These are phyloP conservation scores for Penicillium janthinellum DNA, from an alignment of 2,329 filamentous ascomycete species.

Conservation along the genomic window DNA sequence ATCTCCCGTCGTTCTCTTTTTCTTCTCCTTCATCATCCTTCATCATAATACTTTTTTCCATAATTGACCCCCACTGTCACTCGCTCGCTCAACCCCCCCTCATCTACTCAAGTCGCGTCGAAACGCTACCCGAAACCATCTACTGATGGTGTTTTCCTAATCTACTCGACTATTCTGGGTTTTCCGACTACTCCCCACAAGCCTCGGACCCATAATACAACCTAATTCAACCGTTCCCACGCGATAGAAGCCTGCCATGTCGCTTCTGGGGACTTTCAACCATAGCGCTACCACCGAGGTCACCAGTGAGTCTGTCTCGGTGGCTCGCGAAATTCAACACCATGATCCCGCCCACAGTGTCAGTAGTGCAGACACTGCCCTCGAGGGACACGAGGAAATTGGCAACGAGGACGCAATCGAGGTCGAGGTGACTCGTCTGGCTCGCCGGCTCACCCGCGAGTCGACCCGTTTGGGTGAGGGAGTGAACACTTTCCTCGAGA, in stretches of 20 bases:
- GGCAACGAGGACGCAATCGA: conserved; percentile 31
- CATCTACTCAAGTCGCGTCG: neutral
- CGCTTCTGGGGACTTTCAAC: conserved; percentile 38
- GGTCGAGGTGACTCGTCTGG: conserved; percentile 37
- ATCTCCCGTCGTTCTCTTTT: conserved; percentile 2
- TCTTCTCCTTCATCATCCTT: neutral
- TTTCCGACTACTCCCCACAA: neutral
- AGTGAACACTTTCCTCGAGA: conserved; percentile 41
- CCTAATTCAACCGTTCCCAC: neutral
- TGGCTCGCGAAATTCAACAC: conserved; percentile 17
- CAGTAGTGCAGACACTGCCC: conserved; percentile 33
- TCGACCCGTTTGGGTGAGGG: conserved; percentile 34
- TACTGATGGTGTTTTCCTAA: conserved; percentile 4
- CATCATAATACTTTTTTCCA: neutral
- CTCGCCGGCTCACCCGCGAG: conserved; percentile 38
- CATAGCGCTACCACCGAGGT: conserved; percentile 26
- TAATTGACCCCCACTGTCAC: neutral
- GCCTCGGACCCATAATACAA: neutral
- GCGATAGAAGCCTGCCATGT: conserved; percentile 30
- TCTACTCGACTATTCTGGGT: neutral
- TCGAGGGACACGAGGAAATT: conserved; percentile 25
- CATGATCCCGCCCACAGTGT: conserved; percentile 28
- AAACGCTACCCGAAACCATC: neutral
- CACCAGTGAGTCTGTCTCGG: conserved; percentile 10
- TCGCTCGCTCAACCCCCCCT: neutral